A percentile compares a stretch with the other conserved stretches of the same genome.
These are phyloP conservation scores for Sordariomycetes sp. DNA, from an alignment of 2,329 filamentous ascomycete species.

Conservation along the genomic window DNA sequence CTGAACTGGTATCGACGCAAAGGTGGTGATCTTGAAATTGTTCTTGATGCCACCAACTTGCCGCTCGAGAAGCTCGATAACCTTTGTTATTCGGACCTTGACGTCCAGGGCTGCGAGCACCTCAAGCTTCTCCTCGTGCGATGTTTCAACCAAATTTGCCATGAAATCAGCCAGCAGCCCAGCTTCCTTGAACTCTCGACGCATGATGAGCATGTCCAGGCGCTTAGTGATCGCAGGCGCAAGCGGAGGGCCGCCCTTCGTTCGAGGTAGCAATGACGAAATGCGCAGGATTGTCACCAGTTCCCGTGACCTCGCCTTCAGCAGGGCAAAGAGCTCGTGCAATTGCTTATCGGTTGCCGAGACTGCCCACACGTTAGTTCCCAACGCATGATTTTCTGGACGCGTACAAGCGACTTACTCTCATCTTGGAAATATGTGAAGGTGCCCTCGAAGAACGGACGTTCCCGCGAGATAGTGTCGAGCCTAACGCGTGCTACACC, in stretches of 20 bases:
- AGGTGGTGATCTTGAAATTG: constrained; percentile 75
- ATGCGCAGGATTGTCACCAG: constrained; percentile 77
- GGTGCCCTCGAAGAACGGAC: constrained; percentile 79
- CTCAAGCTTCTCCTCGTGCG: constrained; percentile 83
- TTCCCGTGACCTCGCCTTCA: constrained; percentile 81
- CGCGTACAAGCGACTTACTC: constrained; percentile 30
- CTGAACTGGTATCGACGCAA: constrained; percentile 58
- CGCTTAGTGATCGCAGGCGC: constrained; percentile 80
- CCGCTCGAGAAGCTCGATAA: constrained; percentile 74
- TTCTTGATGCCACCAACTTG: constrained; percentile 80
- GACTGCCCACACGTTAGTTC: constrained; percentile 11
- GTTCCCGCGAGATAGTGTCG: constrained; percentile 56
- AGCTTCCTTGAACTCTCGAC: constrained; percentile 74
- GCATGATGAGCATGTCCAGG: constrained; percentile 77
- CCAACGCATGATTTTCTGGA: background rate
- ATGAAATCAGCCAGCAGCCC: constrained; percentile 91
- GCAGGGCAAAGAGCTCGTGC: constrained; percentile 62
- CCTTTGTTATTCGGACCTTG: constrained; percentile 67
- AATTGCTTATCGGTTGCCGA: constrained; percentile 46
- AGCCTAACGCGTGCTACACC: constrained; percentile 70
- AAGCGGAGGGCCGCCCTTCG: constrained; percentile 53
- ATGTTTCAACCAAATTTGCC: constrained; percentile 82
- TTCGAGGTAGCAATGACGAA: constrained; percentile 71
- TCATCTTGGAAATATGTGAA: constrained; percentile 64
- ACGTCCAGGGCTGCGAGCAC: constrained; percentile 75